Percentiles rank a stretch among this genome's conserved stretches.
phyloP scores from a whole-genome alignment of 2,329 filamentous ascomycete species.

The Fusarium bactridioides region DNA sequence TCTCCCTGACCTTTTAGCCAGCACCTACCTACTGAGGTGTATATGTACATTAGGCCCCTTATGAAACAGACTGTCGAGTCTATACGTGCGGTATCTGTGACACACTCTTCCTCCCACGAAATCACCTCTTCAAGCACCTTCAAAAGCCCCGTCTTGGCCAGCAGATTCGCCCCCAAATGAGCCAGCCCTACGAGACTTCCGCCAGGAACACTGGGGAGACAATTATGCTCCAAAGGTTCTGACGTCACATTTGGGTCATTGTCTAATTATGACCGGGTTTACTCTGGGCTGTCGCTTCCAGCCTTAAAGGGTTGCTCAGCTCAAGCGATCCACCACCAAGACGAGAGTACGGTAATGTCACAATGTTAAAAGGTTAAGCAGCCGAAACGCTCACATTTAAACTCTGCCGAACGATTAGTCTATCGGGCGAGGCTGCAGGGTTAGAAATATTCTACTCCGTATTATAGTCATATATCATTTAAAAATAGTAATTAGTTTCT shows the following conservation, averaged over 20 bases:
- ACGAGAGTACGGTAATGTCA: not conserved
- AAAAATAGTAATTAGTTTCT: not conserved
- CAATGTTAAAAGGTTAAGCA: not conserved
- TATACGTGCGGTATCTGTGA: not conserved
- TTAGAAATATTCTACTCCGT: not conserved
- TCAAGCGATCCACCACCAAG: conserved; percentile 2
- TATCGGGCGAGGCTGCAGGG: not conserved
- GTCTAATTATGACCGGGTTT: conserved; percentile 5
- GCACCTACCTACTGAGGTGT: too few species aligned
- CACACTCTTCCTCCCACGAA: not conserved
- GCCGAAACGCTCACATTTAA: conserved; percentile 12
- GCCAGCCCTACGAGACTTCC: not conserved
- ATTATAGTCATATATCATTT: not conserved
- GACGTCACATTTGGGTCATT: conserved; percentile 29
- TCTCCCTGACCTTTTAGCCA: not conserved
- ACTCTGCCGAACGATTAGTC: not conserved
- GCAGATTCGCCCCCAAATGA: not conserved
- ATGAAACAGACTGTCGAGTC: not conserved
- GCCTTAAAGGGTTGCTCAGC: conserved; percentile 3
- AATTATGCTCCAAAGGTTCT: not conserved
- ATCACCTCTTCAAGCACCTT: not conserved
- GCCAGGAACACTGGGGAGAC: not conserved
- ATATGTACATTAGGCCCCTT: not conserved
- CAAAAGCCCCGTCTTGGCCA: not conserved
- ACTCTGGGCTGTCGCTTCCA: conserved; percentile 24